phyloP scores from a whole-genome alignment of 306 rosid species.

The Hylodesmum podocarpum region DNA sequence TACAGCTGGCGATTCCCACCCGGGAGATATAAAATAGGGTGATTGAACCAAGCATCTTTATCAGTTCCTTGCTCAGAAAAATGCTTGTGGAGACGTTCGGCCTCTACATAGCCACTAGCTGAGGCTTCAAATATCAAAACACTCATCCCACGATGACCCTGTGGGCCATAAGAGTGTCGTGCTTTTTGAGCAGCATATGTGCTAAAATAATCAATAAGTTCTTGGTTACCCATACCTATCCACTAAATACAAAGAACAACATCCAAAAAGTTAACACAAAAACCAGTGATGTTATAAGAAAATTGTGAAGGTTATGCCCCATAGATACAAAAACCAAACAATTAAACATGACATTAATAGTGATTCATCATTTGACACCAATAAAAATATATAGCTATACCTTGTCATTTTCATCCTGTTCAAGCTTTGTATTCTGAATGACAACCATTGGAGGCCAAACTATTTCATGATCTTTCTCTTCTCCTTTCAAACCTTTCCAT shows the following conservation, averaged over 20 bases:
- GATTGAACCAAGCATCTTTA: slow-evolving; percentile 60
- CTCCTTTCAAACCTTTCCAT: slow-evolving; percentile 75
- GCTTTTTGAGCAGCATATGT: slow-evolving; percentile 60
- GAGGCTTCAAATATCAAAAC: slow-evolving; percentile 80
- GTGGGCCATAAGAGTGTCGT: slow-evolving; percentile 85
- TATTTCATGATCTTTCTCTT: slow-evolving; percentile 72
- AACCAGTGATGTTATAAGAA: background rate
- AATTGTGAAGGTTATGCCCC: slow-evolving; percentile 1
- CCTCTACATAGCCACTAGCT: slow-evolving; percentile 76
- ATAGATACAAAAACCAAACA: background rate
- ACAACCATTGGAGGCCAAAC: slow-evolving; percentile 93
- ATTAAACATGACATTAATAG: background rate
- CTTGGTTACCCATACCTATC: slow-evolving; percentile 83
- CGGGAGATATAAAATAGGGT: slow-evolving; percentile 36
- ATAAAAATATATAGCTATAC: slow-evolving; percentile 37
- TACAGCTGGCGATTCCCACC: slow-evolving; percentile 81
- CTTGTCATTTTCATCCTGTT: slow-evolving; percentile 68
- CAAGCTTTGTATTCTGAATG: slow-evolving; percentile 73
- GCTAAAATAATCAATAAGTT: slow-evolving; percentile 70
- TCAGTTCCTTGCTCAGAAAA: slow-evolving; percentile 69
- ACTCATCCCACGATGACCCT: slow-evolving; percentile 91
- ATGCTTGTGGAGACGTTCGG: slow-evolving; percentile 79
- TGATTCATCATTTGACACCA: background rate
- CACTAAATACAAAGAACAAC: slow-evolving; percentile 44
- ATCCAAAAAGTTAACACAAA: slow-evolving; percentile 9